A percentile compares a stretch with the other conserved stretches of the same genome.
These are phyloP conservation scores for Bacidia gigantensis DNA, from an alignment of 495 filamentous ascomycete genomes.

Conservation along the genomic window DNA sequence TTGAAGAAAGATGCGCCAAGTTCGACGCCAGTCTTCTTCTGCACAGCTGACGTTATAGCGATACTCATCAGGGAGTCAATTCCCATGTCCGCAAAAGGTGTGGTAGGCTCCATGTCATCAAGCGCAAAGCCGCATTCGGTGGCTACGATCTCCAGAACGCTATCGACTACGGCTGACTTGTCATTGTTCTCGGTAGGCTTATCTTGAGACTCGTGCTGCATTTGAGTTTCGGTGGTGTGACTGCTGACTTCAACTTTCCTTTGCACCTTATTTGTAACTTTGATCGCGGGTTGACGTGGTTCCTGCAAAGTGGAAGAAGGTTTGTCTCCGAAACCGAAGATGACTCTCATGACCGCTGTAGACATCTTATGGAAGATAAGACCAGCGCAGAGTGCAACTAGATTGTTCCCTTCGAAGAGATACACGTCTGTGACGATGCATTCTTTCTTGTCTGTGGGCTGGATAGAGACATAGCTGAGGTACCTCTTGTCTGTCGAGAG, in stretches of 20 bases:
- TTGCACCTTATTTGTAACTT: neutral
- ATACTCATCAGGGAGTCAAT: slow-evolving; percentile 9
- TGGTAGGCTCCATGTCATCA: neutral
- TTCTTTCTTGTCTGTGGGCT: slow-evolving; percentile 22
- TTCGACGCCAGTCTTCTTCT: slow-evolving; percentile 22
- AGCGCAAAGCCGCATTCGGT: slow-evolving; percentile 43
- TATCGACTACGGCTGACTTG: neutral
- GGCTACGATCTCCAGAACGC: slow-evolving; percentile 25
- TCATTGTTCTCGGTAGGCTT: too few species aligned
- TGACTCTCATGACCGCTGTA: slow-evolving; percentile 32
- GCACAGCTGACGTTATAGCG: neutral
- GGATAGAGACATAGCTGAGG: slow-evolving; percentile 46
- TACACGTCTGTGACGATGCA: slow-evolving; percentile 41
- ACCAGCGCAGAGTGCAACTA: slow-evolving; percentile 31
- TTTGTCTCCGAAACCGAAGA: slow-evolving; percentile 3
- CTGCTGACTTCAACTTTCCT: neutral
- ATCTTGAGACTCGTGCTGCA: neutral
- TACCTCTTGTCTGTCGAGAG: slow-evolving; percentile 41
- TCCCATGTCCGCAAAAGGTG: slow-evolving; percentile 4
- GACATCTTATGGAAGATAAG: slow-evolving; percentile 42
- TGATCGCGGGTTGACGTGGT: slow-evolving; percentile 4
- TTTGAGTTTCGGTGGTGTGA: neutral
- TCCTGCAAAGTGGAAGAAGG: neutral
- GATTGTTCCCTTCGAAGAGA: slow-evolving; percentile 39
- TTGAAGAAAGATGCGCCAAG: slow-evolving; percentile 21